These are phyloP conservation scores for Staphylotrichum longicolle DNA, from an alignment of 495 filamentous ascomycete species.

Conservation along the genomic window DNA sequence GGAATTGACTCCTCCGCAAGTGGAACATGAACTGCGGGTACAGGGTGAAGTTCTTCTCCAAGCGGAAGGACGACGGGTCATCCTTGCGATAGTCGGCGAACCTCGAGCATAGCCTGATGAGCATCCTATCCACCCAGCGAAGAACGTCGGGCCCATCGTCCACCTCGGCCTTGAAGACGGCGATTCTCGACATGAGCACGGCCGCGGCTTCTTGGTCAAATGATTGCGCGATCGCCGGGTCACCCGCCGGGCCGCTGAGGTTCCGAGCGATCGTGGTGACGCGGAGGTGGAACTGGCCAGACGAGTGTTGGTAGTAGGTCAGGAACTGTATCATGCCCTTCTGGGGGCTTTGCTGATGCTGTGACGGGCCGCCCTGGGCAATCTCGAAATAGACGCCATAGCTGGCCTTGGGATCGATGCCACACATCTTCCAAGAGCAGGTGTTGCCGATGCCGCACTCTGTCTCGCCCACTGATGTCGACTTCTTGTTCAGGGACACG, in stretches of 20 bases:
- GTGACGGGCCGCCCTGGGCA: slow-evolving; percentile 85
- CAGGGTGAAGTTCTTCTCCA: slow-evolving; percentile 98
- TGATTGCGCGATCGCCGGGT: slow-evolving; percentile 95
- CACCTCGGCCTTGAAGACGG: slow-evolving; percentile 98
- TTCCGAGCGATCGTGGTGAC: slow-evolving; percentile 93
- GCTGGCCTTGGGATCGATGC: slow-evolving; percentile 88
- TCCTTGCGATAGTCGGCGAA: slow-evolving; percentile 99
- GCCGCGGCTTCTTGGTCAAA: slow-evolving; percentile 99
- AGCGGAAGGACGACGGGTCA: slow-evolving; percentile 92
- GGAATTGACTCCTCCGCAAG: slow-evolving; percentile 90
- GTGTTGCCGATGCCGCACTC: slow-evolving; percentile 99
- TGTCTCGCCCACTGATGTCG: slow-evolving; percentile 92
- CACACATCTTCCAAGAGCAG: slow-evolving; percentile 99
- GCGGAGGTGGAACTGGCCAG: slow-evolving; percentile 90
- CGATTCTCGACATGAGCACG: slow-evolving; percentile 96
- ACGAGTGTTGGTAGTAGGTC: slow-evolving; percentile 98
- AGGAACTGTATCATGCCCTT: slow-evolving; percentile 98
- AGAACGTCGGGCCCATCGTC: slow-evolving; percentile 99
- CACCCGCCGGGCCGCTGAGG: slow-evolving; percentile 89
- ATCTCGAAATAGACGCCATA: slow-evolving; percentile 98
- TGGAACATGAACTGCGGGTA: slow-evolving; percentile 99
- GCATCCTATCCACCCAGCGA: slow-evolving; percentile 98
- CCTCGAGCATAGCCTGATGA: slow-evolving; percentile 92
- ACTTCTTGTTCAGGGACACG: slow-evolving; percentile 96
- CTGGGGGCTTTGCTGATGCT: slow-evolving; percentile 81